A percentile compares a stretch with the other conserved stretches of the same genome.
These are phyloP conservation scores for Monosporozyma unispora DNA, from an alignment of 805 yeast species.

Conservation along the genomic window DNA sequence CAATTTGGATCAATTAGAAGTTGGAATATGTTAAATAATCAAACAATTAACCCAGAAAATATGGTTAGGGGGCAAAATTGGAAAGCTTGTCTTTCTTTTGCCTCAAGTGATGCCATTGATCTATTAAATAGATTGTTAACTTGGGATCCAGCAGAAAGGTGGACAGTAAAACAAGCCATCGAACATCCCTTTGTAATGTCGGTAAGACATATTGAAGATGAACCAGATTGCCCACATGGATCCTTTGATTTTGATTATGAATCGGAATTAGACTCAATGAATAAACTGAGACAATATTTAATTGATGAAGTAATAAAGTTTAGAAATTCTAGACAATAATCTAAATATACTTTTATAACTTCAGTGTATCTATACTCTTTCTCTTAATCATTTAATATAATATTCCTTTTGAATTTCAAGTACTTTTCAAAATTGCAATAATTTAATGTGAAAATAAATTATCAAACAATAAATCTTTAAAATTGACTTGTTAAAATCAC, in stretches of 20 bases:
- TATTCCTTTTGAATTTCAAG: not conserved
- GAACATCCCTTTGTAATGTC: constrained; percentile 45
- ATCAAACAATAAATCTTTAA: not conserved
- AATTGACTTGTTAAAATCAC: not conserved
- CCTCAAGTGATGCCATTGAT: constrained; percentile 41
- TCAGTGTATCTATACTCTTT: too few species aligned
- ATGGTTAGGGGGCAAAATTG: constrained; percentile 32
- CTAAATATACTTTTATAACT: too few species aligned
- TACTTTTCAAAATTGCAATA: not conserved
- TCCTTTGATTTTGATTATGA: constrained; percentile 68
- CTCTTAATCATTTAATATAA: not conserved
- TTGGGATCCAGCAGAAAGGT: constrained; percentile 56
- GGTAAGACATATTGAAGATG: constrained; percentile 49
- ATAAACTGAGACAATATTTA: constrained; percentile 40
- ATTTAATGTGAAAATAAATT: not conserved
- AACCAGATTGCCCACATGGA: constrained; percentile 38
- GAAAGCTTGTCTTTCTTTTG: constrained; percentile 54
- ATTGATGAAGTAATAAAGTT: constrained; percentile 40
- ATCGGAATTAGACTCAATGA: constrained; percentile 29
- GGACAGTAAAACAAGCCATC: constrained; percentile 47
- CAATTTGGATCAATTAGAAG: constrained; percentile 40
- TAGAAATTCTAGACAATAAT: not conserved
- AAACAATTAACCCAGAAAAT: constrained; percentile 8
- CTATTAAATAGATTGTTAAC: constrained; percentile 46
- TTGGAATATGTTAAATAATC: constrained; percentile 35